These are phyloP conservation scores for Cercospora citrullina DNA, from an alignment of 2,329 filamentous ascomycete genomes.

Conservation along the genomic window DNA sequence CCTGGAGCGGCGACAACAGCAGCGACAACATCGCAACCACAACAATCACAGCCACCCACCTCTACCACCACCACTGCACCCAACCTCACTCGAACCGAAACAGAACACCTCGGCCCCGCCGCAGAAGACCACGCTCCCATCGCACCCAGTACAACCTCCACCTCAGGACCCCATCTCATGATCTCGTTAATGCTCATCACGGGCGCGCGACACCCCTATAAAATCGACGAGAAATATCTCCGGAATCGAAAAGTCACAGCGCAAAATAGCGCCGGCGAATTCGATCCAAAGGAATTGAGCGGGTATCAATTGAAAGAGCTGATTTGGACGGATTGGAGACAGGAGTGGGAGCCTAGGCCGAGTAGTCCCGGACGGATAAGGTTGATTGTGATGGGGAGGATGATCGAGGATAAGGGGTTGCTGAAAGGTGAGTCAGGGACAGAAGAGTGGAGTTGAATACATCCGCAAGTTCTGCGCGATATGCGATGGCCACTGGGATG, in stretches of 20 bases:
- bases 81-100: conserved; percentile 39
- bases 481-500: neutral
- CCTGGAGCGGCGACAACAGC: neutral
- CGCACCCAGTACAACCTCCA: conserved; percentile 30
- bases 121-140: conserved; percentile 44
- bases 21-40: neutral
- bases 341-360: conserved; percentile 83
- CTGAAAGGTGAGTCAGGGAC: conserved; percentile 74
- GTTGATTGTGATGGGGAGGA: conserved; percentile 85
- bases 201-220: conserved; percentile 84
- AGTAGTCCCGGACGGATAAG: conserved; percentile 86
- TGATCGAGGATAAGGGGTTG: conserved; percentile 83
- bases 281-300: conserved; percentile 83
- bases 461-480: neutral
- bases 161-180: conserved; percentile 54
- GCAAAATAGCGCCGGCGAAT: conserved; percentile 62
- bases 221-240: conserved; percentile 83
- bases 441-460: conserved; percentile 60
- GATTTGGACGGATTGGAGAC: conserved; percentile 86
- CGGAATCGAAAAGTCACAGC: conserved; percentile 76
- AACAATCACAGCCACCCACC: conserved; percentile 8
- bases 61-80: conserved; percentile 6
- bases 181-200: conserved; percentile 78
- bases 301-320: conserved; percentile 93
- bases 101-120: conserved; percentile 51